Base-by-base conservation (phyloP, 768 basidiomycete species). In the Leucosporidium yakuticum region DNA sequence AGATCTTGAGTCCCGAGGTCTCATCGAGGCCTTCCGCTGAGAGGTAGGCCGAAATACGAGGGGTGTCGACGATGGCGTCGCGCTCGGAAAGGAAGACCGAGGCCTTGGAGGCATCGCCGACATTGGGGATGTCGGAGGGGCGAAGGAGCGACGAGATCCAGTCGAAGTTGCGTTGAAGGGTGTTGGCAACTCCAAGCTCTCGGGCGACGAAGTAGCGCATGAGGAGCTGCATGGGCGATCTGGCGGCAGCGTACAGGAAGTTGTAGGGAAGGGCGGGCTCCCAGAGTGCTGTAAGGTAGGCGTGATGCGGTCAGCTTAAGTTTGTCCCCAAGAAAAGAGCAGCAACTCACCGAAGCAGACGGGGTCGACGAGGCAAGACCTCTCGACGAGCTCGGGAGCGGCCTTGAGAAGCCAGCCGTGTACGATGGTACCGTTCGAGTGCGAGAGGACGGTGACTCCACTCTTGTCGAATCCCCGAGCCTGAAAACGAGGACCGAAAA, bases 401-500 rank as follows among this genome's bases (percentile, higher is more conserved):
- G 83, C 83, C 77, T 95, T 95, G 56, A 96, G 80, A 77, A 94
- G 81, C 93, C 93, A 95, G 9, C 88, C 88, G 77, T 95, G 92
- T 4, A 83, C 79, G 75, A 90, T 91, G 27, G 73, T 70, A 19
- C 73, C 73, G 32, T 94, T 92, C 59, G 90, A 93, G 79, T 95
- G 93, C 77, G 89, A 91, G 66, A 94, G 74, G 74, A 94, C 77
- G 0, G 86, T 87, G 15, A 93, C 81, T 1, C 91, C 91, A 8
- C 73, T 66, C 15, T 75, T 71, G 39, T 77, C 65, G 17, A 78
- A 70, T 2, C 82, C 86, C 86, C 89, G 56, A 14, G 44, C 34
- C 61, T 49, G 29, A 4, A 5, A 19, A 44, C 2, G 29, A 47
- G 79, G 5, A 84, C 84, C 2, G 17, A 15, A 31, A 94, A 77